Evolutionary conservation across 179 eudicot species (phyloP).

Genomic region (Patellifolia procumbens): DNA sequence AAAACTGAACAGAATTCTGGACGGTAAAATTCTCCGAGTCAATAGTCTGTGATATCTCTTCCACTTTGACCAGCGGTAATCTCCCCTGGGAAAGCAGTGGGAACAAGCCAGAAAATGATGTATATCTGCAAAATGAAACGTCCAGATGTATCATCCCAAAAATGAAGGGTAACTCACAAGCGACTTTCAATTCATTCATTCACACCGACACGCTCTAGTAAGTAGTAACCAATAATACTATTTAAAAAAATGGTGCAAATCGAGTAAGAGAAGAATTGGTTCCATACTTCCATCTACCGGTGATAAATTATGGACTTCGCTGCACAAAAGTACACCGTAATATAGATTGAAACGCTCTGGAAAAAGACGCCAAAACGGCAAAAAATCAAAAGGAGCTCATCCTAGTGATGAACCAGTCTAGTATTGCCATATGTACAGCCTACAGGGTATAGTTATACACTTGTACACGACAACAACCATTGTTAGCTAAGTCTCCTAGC

Average conservation of each 20-base stretch:
- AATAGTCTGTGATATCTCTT: constrained; percentile 87
- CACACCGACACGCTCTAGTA: too few relatives aligned
- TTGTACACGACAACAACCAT: neutral
- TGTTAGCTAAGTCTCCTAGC: neutral
- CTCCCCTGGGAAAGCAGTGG: constrained; percentile 63
- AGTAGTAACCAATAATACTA: neutral
- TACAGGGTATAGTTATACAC: neutral
- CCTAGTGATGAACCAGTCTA: neutral
- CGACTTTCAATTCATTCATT: neutral
- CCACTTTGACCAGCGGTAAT: constrained; percentile 65
- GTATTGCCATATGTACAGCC: neutral
- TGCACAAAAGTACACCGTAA: neutral
- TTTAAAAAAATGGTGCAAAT: neutral
- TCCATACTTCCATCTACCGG: neutral
- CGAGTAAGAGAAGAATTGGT: neutral
- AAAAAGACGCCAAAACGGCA: neutral
- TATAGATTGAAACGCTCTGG: neutral
- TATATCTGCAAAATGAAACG: constrained; percentile 55
- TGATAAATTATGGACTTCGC: neutral
- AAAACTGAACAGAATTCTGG: constrained; percentile 73
- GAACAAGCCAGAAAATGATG: constrained; percentile 71
- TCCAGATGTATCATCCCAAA: neutral
- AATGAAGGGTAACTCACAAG: neutral
- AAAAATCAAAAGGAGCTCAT: neutral
- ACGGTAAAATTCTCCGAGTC: constrained; percentile 75